Conservation (phyloP, 805 yeast species). For the Candida coquimbonensis region DNA sequence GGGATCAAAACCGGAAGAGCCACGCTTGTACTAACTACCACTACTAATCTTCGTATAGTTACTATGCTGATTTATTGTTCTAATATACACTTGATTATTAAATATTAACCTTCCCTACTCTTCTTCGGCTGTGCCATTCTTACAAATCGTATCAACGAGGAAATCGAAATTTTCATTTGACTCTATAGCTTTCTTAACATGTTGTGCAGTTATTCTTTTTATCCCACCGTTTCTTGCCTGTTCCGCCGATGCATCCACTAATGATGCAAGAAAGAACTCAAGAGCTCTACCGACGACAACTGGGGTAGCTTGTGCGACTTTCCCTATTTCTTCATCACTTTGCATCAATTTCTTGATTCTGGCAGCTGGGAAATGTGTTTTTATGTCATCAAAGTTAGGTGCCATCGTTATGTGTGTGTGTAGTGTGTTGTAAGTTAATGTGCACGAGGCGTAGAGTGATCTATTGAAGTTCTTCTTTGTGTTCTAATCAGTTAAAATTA, state of each 20-base stretch:
- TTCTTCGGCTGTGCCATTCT: slow-evolving; percentile 6
- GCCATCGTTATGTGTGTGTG: slow-evolving; percentile 7
- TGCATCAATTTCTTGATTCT: slow-evolving; percentile 96
- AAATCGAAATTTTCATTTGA: slow-evolving; percentile 91
- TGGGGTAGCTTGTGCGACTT: slow-evolving; percentile 98
- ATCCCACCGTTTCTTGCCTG: slow-evolving; percentile 72
- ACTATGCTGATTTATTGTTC: too few species aligned
- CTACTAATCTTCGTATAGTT: too few species aligned
- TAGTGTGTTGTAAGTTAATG: too few species aligned
- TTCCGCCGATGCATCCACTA: slow-evolving; percentile 76
- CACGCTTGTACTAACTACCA: not conserved
- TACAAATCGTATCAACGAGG: slow-evolving; percentile 52
- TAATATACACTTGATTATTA: not conserved
- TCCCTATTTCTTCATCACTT: slow-evolving; percentile 96
- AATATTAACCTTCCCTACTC: not conserved
- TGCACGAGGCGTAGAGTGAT: too few species aligned
- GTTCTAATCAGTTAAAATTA: too few species aligned
- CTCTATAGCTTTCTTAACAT: slow-evolving; percentile 76
- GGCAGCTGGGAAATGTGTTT: slow-evolving; percentile 87
- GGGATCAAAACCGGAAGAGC: too few species aligned
- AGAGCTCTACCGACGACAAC: slow-evolving; percentile 95
- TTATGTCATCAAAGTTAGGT: slow-evolving; percentile 36
- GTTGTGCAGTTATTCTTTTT: slow-evolving; percentile 75
- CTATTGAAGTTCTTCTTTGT: too few species aligned
- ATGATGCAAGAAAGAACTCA: slow-evolving; percentile 83